Conservation (phyloP, 2,329 filamentous ascomycete species). For the Arthrobotrys entomopaga region DNA sequence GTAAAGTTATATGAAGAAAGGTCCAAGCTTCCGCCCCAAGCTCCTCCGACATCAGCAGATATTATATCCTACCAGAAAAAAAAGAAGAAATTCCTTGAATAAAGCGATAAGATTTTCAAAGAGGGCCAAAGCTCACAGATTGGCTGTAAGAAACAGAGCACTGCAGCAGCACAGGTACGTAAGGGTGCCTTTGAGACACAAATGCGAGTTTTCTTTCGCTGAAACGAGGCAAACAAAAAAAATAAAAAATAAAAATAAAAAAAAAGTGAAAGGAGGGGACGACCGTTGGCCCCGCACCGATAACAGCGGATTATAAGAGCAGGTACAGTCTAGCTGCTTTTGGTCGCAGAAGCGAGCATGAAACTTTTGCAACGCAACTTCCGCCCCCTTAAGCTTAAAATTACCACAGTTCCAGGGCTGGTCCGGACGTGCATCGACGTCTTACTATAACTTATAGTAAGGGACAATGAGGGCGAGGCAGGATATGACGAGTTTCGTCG, state of each 20-base stretch:
- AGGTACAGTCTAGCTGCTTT: conserved; percentile 19
- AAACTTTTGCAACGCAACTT: conserved; percentile 23
- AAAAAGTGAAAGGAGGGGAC: neutral
- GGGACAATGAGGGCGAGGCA: neutral
- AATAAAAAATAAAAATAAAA: neutral
- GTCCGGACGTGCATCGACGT: neutral
- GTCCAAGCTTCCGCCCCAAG: neutral
- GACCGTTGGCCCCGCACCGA: conserved; percentile 37
- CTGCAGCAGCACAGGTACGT: too few species aligned
- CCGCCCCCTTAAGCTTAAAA: conserved; percentile 33
- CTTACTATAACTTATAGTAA: neutral
- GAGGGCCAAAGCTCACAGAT: too few species aligned
- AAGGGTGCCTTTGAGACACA: neutral
- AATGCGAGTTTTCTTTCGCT: neutral
- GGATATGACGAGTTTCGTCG: neutral
- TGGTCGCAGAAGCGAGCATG: conserved; percentile 24
- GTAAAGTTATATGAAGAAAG: neutral
- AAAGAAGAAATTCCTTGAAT: too few species aligned
- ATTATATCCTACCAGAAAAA: too few species aligned
- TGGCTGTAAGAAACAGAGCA: too few species aligned
- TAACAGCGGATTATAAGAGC: conserved; percentile 1
- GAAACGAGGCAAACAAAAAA: conserved; percentile 9
- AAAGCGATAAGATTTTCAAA: too few species aligned
- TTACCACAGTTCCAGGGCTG: conserved; percentile 10
- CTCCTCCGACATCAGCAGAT: too few species aligned